These are phyloP conservation scores for Emericellopsis terricola DNA, from an alignment of 495 filamentous ascomycete species.

Conservation along the genomic window DNA sequence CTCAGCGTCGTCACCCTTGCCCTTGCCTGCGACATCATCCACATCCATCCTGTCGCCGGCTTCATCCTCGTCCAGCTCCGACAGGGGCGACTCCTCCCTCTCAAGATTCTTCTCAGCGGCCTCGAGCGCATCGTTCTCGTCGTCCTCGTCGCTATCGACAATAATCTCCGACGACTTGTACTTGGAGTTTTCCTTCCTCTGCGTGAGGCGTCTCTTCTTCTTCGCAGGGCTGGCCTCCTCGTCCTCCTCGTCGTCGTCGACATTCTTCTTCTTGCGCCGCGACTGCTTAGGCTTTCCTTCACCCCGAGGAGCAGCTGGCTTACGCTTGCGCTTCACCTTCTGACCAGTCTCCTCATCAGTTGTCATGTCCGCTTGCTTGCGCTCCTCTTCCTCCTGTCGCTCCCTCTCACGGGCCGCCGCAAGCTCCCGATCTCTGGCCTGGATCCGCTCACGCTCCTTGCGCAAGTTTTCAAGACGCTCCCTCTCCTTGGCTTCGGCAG, in stretches of 20 bases:
- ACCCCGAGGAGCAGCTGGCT: constrained; percentile 26
- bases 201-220: constrained; percentile 44
- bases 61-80: constrained; percentile 9
- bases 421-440: constrained; percentile 53
- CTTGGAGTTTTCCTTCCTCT: constrained; percentile 36
- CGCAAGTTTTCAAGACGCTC: constrained; percentile 61
- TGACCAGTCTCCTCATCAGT: constrained; percentile 64
- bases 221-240: constrained; percentile 28
- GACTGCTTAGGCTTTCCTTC: constrained; percentile 27
- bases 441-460: constrained; percentile 63
- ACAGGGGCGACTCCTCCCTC: constrained; percentile 9
- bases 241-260: constrained; percentile 32
- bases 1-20: constrained; percentile 15
- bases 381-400: constrained; percentile 57
- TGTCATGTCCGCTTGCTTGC: constrained; percentile 52
- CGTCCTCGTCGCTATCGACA: constrained; percentile 43
- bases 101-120: constrained; percentile 20
- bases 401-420: constrained; percentile 55
- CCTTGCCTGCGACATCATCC: constrained; percentile 15
- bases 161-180: constrained; percentile 72
- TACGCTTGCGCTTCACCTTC: constrained; percentile 52
- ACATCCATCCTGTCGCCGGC: constrained; percentile 8
- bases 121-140: constrained; percentile 22
- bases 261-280: constrained; percentile 52
- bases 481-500: constrained; percentile 42